phyloP scores from a whole-genome alignment of 2,329 filamentous ascomycete species.

The Arachnopeziza araneosa region DNA sequence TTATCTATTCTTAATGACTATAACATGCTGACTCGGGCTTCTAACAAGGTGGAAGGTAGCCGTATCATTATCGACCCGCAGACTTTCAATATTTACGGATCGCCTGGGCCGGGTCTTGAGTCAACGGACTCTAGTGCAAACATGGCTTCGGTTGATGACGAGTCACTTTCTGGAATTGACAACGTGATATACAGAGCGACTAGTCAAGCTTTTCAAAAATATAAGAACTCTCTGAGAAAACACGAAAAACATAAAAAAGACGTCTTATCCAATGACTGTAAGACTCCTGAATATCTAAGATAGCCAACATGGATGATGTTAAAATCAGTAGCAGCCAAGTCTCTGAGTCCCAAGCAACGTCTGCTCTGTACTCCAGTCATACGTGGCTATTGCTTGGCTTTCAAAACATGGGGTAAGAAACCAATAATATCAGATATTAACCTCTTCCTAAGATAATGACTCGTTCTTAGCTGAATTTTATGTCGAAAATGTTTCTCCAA shows the following conservation, averaged over 20 bases:
- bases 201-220: conserved; percentile 6
- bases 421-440: neutral
- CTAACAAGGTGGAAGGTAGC: conserved; percentile 12
- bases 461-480: neutral
- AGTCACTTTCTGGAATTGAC: neutral
- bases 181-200: conserved; percentile 15
- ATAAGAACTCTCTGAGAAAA: conserved; percentile 4
- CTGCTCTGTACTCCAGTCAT: conserved; percentile 27
- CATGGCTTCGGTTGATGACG: neutral
- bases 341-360: conserved; percentile 8
- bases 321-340: neutral
- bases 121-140: neutral
- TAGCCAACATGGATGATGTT: neutral
- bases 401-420: conserved; percentile 30
- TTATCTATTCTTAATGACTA: neutral
- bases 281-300: neutral
- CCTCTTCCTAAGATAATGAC: neutral
- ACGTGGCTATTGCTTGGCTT: conserved; percentile 29
- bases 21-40: conserved; percentile 4
- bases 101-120: conserved; percentile 10
- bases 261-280: neutral
- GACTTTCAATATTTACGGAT: conserved; percentile 12
- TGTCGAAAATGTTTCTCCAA: conserved; percentile 10
- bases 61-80: conserved; percentile 18
- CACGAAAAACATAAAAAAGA: neutral